These are phyloP conservation scores for Hanseniaspora sp. DNA, from an alignment of 1,139 yeast genomes.

Conservation along the genomic window DNA sequence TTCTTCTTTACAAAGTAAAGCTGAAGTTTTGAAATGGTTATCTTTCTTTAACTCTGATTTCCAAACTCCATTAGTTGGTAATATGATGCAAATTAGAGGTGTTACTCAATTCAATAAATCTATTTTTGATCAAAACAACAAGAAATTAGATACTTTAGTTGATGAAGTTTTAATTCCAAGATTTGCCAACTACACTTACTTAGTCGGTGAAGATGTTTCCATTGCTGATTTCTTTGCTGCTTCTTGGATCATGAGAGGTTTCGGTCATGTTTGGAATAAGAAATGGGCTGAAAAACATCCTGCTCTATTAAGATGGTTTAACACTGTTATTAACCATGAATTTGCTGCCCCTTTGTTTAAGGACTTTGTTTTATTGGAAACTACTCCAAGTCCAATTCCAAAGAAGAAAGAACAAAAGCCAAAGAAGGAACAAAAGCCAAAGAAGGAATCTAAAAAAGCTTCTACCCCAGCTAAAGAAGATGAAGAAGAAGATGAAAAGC, in stretches of 20 bases:
- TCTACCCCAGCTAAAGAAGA: constrained; percentile 23
- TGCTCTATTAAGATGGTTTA: constrained; percentile 65
- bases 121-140: constrained; percentile 43
- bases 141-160: constrained; percentile 33
- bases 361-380: constrained; percentile 46
- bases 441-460: constrained; percentile 24
- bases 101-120: constrained; percentile 60
- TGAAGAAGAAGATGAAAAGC: constrained; percentile 30
- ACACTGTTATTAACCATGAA: constrained; percentile 52
- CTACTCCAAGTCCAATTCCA: constrained; percentile 47
- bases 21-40: constrained; percentile 59
- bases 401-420: constrained; percentile 74
- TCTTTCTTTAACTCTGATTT: constrained; percentile 62
- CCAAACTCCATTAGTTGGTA: constrained; percentile 32
- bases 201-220: constrained; percentile 76
- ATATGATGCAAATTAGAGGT: constrained; percentile 34
- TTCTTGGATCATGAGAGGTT: constrained; percentile 44
- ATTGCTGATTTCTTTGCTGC: constrained; percentile 65
- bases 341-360: constrained; percentile 37
- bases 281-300: constrained; percentile 64
- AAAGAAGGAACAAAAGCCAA: constrained; percentile 27
- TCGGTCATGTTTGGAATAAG: constrained; percentile 48
- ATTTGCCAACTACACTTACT: constrained; percentile 60
- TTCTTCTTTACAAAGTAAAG: constrained; percentile 40
- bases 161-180: constrained; percentile 42